phyloP scores from a whole-genome alignment of 306 rosid genomes.

The Aeschynomene evenia region DNA sequence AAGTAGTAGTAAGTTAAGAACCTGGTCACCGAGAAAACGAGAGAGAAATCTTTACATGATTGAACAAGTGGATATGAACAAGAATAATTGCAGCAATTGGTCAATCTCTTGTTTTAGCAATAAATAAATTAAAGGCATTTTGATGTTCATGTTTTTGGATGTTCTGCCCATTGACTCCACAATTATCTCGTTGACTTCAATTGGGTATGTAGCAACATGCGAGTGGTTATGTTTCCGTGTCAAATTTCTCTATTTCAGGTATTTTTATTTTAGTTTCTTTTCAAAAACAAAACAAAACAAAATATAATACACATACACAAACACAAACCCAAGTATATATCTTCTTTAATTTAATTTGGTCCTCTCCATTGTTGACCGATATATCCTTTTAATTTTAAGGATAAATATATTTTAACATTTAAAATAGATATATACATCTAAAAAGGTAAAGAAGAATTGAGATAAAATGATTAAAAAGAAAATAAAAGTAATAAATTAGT shows the following conservation, averaged over 20 bases:
- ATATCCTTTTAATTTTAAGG: background rate
- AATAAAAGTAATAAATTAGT: no score
- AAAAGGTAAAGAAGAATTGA: no score
- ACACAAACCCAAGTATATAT: no score
- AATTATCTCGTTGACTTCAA: constrained; percentile 29
- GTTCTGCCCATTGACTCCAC: constrained; percentile 31
- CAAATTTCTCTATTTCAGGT: background rate
- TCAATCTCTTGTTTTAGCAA: background rate
- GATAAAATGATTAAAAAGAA: no score
- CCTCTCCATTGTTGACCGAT: constrained; percentile 21
- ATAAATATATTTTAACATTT: no score
- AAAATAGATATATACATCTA: no score
- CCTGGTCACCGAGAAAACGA: background rate
- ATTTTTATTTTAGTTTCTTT: background rate
- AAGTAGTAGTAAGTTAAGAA: background rate
- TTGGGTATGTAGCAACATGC: background rate
- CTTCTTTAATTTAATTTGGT: no score
- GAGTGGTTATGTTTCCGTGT: constrained; percentile 20
- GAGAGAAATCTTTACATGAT: background rate
- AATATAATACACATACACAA: no score
- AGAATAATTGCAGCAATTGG: constrained; percentile 6
- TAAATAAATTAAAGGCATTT: background rate
- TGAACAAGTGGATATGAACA: background rate
- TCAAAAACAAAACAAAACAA: background rate
- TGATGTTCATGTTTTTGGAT: background rate